These are phyloP conservation scores for Rhizopus microsporus DNA, from an alignment of 371 early-diverging fungal species.

Conservation along the genomic window DNA sequence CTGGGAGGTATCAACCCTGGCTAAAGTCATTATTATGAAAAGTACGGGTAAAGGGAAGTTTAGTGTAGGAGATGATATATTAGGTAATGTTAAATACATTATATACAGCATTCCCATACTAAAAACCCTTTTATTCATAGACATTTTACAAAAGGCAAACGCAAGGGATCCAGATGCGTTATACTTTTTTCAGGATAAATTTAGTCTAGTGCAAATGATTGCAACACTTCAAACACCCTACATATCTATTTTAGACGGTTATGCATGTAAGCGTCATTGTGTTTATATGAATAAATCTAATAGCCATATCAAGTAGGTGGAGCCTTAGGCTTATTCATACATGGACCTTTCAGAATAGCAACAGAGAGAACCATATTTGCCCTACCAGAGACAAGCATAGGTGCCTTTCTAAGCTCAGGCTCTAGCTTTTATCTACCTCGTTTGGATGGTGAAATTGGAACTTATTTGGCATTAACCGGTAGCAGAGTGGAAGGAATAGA, in stretches of 20 bases:
- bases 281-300: neutral
- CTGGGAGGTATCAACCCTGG: conserved; percentile 86
- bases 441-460: conserved; percentile 91
- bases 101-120: conserved; percentile 4
- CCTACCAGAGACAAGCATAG: conserved; percentile 92
- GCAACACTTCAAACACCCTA: conserved; percentile 86
- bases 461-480: conserved; percentile 93
- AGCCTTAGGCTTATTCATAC: conserved; percentile 93
- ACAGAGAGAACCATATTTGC: conserved; percentile 87
- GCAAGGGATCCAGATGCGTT: conserved; percentile 63
- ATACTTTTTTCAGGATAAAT: conserved; percentile 90
- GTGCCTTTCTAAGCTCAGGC: conserved; percentile 94
- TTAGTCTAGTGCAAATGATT: conserved; percentile 86
- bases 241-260: conserved; percentile 88
- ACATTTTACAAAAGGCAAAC: conserved; percentile 36
- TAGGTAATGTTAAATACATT: conserved; percentile 40
- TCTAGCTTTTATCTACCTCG: conserved; percentile 91
- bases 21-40: conserved; percentile 87
- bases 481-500: conserved; percentile 81
- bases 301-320: conserved; percentile 82
- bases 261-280: conserved; percentile 64
- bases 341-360: conserved; percentile 83
- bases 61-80: conserved; percentile 97
- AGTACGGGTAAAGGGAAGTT: conserved; percentile 78
- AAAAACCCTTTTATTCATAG: conserved; percentile 9